phyloP scores from a whole-genome alignment of 345 rosid genomes.

The Ceriops tagal region DNA sequence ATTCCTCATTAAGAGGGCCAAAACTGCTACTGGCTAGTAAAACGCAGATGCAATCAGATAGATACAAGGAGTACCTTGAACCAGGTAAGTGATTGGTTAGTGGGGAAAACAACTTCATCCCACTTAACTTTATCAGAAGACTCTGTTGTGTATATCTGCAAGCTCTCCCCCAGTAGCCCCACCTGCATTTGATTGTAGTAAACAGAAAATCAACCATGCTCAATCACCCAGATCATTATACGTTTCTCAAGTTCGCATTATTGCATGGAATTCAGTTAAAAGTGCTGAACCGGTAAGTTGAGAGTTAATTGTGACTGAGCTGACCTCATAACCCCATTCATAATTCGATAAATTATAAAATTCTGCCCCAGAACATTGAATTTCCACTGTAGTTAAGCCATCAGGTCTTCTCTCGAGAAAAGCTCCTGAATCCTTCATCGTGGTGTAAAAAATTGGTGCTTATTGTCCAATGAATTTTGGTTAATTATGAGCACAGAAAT shows the following conservation, averaged over 20 bases:
- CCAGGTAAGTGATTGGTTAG: constrained; percentile 17
- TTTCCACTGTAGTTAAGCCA: constrained; percentile 18
- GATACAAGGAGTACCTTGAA: constrained; percentile 5
- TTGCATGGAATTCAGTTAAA: too few relatives aligned
- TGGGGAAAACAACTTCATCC: not conserved
- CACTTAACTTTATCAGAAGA: constrained; percentile 2
- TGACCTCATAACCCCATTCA: constrained; percentile 28
- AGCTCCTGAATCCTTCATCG: constrained; percentile 22
- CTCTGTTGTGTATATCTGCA: constrained; percentile 4
- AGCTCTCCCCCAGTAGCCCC: constrained; percentile 11
- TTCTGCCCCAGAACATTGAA: constrained; percentile 7
- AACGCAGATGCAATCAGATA: too few relatives aligned
- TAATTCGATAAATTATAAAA: constrained; percentile 10
- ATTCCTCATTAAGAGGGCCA: too few relatives aligned
- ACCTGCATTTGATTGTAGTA: constrained; percentile 4
- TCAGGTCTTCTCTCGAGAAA: constrained; percentile 23
- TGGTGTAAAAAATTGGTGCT: too few relatives aligned
- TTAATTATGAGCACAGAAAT: too few relatives aligned
- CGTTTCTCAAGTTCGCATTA: too few relatives aligned
- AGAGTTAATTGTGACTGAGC: not conserved
- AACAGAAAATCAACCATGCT: not conserved
- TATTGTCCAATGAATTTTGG: too few relatives aligned
- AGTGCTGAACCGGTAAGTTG: too few relatives aligned
- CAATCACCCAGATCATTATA: too few relatives aligned
- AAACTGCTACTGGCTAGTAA: too few relatives aligned